phyloP scores from a whole-genome alignment of 2,329 filamentous ascomycete species.

The Graphilbum ipis-grandicollis region DNA sequence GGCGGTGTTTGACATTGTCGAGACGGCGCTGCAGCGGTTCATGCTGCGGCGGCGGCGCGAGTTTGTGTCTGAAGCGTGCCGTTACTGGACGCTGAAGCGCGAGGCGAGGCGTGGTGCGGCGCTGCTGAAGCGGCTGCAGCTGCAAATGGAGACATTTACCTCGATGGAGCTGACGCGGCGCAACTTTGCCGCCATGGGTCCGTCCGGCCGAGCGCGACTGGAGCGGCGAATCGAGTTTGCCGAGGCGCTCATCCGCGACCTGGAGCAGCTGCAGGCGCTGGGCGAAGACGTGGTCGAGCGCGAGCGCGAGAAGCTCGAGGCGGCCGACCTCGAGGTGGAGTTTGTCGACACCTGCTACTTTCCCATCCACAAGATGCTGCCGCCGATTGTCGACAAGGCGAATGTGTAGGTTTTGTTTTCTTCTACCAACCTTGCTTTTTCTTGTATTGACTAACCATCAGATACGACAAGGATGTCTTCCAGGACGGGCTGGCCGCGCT shows the following conservation, averaged over 20 bases:
- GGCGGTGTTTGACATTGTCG: slow-evolving; percentile 71
- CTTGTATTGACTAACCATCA: no score
- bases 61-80: slow-evolving; percentile 81
- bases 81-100: slow-evolving; percentile 94
- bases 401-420: slow-evolving; percentile 70
- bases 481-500: slow-evolving; percentile 30
- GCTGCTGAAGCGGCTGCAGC: slow-evolving; percentile 76
- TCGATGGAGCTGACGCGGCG: slow-evolving; percentile 93
- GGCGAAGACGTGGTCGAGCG: slow-evolving; percentile 56
- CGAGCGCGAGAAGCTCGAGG: slow-evolving; percentile 61
- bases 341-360: slow-evolving; percentile 87
- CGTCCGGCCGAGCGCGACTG: slow-evolving; percentile 60
- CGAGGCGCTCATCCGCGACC: slow-evolving; percentile 54
- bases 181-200: slow-evolving; percentile 91
- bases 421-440: no score
- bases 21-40: slow-evolving; percentile 69
- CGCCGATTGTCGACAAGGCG: slow-evolving; percentile 64
- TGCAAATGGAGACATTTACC: slow-evolving; percentile 91
- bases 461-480: slow-evolving; percentile 48
- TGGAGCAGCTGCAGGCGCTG: slow-evolving; percentile 57
- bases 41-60: slow-evolving; percentile 70
- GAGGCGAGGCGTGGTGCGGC: slow-evolving; percentile 85
- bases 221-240: slow-evolving; percentile 79
- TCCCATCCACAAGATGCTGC: slow-evolving; percentile 61
- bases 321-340: slow-evolving; percentile 56